Evolutionary conservation across 768 basidiomycete species (phyloP).

Genomic region (Kwoniella mangroviensis): DNA sequence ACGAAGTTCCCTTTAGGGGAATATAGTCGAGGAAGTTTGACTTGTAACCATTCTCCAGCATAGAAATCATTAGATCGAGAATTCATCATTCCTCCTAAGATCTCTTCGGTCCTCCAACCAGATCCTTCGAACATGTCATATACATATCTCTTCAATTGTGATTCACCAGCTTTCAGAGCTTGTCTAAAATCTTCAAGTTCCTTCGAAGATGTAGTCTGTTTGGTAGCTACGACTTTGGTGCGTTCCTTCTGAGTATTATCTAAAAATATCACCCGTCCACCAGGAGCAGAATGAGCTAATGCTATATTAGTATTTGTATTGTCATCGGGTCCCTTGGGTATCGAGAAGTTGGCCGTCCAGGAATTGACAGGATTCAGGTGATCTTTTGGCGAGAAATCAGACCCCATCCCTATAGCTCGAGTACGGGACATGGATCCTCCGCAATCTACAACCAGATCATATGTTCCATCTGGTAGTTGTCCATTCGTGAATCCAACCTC

Average conservation of each 20-base stretch:
- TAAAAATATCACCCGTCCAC: background rate
- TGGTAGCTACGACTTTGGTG: constrained; percentile 25
- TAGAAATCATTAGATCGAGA: constrained; percentile 36
- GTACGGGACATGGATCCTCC: constrained; percentile 35
- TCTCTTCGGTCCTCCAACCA: constrained; percentile 36
- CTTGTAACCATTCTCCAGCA: constrained; percentile 23
- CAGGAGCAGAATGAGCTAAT: background rate
- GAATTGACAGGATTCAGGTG: background rate
- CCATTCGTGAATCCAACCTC: background rate
- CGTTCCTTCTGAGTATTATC: background rate
- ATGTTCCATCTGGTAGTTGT: background rate
- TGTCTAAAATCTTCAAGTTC: constrained; percentile 16
- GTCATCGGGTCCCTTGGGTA: background rate
- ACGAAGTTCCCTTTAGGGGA: constrained; percentile 20
- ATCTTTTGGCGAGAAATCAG: background rate
- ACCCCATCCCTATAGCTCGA: constrained; percentile 17
- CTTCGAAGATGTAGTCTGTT: constrained; percentile 31
- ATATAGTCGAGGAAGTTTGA: constrained; percentile 24
- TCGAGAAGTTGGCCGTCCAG: constrained; percentile 5
- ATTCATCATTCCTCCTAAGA: constrained; percentile 25
- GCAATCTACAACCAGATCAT: constrained; percentile 39
- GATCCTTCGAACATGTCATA: constrained; percentile 15
- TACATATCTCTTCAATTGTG: constrained; percentile 15
- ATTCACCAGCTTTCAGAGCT: constrained; percentile 23
- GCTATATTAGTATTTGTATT: background rate